phyloP scores from a whole-genome alignment of 2,329 filamentous ascomycete genomes.

The Fusarium metavorans region DNA sequence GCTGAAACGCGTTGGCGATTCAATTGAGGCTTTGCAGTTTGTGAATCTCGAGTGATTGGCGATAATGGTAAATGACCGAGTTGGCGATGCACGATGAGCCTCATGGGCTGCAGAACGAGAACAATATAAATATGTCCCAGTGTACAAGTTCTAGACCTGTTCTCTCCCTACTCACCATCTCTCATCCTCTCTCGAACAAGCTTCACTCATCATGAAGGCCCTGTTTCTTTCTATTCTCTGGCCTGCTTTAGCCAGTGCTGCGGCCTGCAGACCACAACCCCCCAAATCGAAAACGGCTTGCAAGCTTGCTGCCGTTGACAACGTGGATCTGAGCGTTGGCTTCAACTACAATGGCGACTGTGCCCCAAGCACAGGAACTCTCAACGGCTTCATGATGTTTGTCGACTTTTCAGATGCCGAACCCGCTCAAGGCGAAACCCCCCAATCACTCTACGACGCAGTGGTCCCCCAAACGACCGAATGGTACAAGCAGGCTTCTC shows the following conservation, averaged over 20 bases:
- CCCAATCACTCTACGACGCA: constrained; percentile 34
- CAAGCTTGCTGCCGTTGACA: neutral
- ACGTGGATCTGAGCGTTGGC: neutral
- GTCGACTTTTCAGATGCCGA: constrained; percentile 50
- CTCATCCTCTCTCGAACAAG: neutral
- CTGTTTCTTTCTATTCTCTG: neutral
- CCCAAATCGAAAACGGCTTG: neutral
- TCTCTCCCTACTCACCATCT: neutral
- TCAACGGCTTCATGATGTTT: constrained; percentile 52
- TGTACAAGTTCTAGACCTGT: neutral
- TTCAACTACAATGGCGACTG: constrained; percentile 38
- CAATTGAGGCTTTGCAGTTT: neutral
- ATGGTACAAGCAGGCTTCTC: constrained; percentile 45
- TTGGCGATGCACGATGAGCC: neutral
- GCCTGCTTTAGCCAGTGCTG: neutral
- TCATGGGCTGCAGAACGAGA: neutral
- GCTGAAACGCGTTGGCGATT: neutral
- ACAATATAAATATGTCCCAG: neutral
- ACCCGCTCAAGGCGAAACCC: constrained; percentile 33
- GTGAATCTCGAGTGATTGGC: neutral
- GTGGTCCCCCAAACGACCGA: constrained; percentile 18
- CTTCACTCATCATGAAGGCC: neutral
- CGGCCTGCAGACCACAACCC: neutral
- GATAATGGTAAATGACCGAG: neutral
- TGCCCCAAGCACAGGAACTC: constrained; percentile 47